Base-by-base conservation (phyloP, 176 grass and related monocot species). In the Oryza meridionalis region DNA sequence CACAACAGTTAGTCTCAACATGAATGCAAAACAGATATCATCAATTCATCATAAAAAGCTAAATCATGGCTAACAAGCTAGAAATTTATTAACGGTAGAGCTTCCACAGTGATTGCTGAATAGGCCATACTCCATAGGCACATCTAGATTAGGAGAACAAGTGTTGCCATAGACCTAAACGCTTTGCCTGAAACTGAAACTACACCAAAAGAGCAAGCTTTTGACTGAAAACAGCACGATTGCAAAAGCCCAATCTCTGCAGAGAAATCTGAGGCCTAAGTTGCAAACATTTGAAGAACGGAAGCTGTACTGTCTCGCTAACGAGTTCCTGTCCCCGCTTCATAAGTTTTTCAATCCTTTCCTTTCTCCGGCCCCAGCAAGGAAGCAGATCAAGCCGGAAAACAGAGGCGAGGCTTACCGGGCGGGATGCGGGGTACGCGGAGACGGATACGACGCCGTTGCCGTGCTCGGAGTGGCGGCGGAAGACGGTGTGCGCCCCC, bases 381-480 rank as follows among this genome's bases (percentile, higher is more conserved):
- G 2, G 22, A 35, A 46, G n/a, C 44, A 17, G 78, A 58, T 58
- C 53, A 58, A 58, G 53, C 53, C 17, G 78, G 22, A 62, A 16
- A 78, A 77, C 68, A 24, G 49, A 75, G 72, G 6, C 0, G 17
- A 68, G 45, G 55, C 2, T 6, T 73, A 94, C 95, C 85, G 95
- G 90, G 31, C 11, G 81, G 42, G 95, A 94, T 9, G 92, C 85
- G 47, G 92, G 95, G 81, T 94, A 94, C 40, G 92, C 65, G 40
- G 81, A 74, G n/a, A 98, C 93, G 24, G 96, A 98, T 70, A 95
- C 91, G 82, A 93, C 75, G 67, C 93, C 96, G 64, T 98, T 98
- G 72, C 93, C 96, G 69, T 84, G 84, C 5, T 76, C 83, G 37
- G 93, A 98, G 78, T 79, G 46, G 72, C 83, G 78, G 42, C 69